Percentiles rank a stretch among this genome's conserved stretches.
phyloP scores from a whole-genome alignment of 768 basidiomycete genomes.

The Pulveroboletus sp. region DNA sequence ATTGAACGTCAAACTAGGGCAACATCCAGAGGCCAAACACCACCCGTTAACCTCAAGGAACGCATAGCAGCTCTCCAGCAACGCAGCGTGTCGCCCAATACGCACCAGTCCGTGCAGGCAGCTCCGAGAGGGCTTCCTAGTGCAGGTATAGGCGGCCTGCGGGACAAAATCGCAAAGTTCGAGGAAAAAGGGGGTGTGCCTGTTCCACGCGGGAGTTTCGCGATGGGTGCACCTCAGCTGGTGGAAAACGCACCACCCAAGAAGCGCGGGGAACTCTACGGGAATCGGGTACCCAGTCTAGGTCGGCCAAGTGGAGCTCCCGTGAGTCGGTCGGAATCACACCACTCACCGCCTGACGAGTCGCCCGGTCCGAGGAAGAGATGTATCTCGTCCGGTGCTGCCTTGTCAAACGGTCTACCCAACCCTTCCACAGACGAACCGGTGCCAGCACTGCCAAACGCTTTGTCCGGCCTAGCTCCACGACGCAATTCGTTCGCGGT shows the following conservation, averaged over 20 bases:
- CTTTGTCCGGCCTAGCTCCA: not conserved
- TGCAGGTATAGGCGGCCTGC: conserved; percentile 32
- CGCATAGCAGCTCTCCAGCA: conserved; percentile 81
- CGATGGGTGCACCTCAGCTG: conserved; percentile 56
- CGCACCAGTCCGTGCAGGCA: conserved; percentile 32
- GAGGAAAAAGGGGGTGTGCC: conserved; percentile 75
- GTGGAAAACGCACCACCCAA: conserved; percentile 42
- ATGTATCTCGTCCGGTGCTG: conserved; percentile 26
- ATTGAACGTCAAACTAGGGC: conserved; percentile 26
- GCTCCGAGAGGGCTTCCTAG: conserved; percentile 26
- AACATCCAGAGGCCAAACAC: conserved; percentile 22
- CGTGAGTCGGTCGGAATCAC: conserved; percentile 18
- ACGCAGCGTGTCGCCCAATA: conserved; percentile 31
- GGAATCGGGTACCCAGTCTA: conserved; percentile 54
- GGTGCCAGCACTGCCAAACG: conserved; percentile 23
- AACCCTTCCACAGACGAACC: conserved; percentile 17
- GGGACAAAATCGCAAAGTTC: conserved; percentile 76
- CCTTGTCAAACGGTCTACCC: conserved; percentile 13
- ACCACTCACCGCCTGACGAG: conserved; percentile 11
- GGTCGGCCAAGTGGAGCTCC: conserved; percentile 21
- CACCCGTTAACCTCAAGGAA: conserved; percentile 62
- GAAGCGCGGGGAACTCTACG: conserved; percentile 65
- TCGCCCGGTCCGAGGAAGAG: conserved; percentile 23
- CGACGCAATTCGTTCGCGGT: conserved; percentile 31
- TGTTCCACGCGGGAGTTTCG: conserved; percentile 71